Base-by-base conservation (phyloP, 2,329 filamentous ascomycete genomes). In the Pseudogymnoascus sp. region DNA sequence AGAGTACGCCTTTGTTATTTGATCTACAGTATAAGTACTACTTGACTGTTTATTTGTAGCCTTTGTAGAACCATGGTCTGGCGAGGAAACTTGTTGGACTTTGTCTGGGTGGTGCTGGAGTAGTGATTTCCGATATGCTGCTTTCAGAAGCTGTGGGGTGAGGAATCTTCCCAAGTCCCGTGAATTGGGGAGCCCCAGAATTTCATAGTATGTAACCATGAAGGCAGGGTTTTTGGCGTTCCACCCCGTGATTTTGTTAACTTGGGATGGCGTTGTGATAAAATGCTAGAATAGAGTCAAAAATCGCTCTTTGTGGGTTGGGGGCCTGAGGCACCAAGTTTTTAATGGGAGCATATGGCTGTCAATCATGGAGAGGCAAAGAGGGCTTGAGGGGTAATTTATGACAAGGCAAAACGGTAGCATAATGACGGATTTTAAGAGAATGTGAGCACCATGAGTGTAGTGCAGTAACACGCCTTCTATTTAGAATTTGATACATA, bases 21-120 rank as follows among this genome's bases (percentile, higher is more conserved):
- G 82, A 72, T 88, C 86, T 63, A 88, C 74, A 1, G 83, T 82
- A 71, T 78, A 84, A 4, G 35, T 33, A 38, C 35, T n/a, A 65
- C 60, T 64, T 69, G 71, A 60, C 70, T 70, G 9, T 18, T 47
- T 54, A 28, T 33, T 61, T 61, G 38, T 3, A 18, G 50, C 58
- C 43, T 37, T 60, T 20, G 25, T 30, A n/a, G 33, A 57, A 50
- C 14, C 57, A 50, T 63, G 58, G 57, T 41, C 36, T 37, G 58
- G 66, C 67, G 58, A 37, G 37, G 63, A 63, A 36, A 63, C 62
- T 30, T 54, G 47, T 8, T 60, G 57, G 63, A 70, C 67, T 68
- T 87, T 86, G 74, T 87, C 85, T 2, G 86, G 86, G 72, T 89
- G 86, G 74, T 88, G 79, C 65, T 77, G 79, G 14, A 89, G 79